Conservation (phyloP, 2,329 filamentous ascomycete genomes). For the Fusarium tanahbumbuense region DNA sequence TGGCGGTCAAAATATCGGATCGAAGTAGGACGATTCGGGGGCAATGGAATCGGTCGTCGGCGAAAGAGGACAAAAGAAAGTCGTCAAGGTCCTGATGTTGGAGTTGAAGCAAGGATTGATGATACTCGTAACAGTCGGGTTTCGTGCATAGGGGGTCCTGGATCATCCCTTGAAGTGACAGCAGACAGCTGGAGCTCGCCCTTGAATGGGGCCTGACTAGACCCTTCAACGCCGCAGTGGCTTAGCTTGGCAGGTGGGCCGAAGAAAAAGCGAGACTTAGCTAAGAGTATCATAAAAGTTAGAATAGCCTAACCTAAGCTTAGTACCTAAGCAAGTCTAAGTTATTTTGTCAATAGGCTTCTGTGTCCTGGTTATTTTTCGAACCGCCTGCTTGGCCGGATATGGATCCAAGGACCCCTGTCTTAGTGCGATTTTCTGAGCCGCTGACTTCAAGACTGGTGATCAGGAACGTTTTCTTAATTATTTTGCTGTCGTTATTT, state of each 20-base stretch:
- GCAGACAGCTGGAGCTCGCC: conserved; percentile 29
- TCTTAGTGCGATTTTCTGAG: conserved; percentile 17
- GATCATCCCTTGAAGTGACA: conserved; percentile 38
- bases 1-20: conserved; percentile 22
- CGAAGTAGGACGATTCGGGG: not conserved
- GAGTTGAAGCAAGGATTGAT: conserved; percentile 36
- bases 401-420: conserved; percentile 17
- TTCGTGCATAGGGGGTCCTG: conserved; percentile 33
- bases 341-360: too few relatives aligned
- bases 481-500: not conserved
- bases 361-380: too few relatives aligned
- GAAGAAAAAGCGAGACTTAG: too few relatives aligned
- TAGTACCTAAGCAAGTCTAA: too few relatives aligned
- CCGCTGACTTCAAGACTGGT: conserved; percentile 19
- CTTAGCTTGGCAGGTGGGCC: conserved; percentile 39
- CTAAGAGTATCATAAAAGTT: too few relatives aligned
- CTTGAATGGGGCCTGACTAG: conserved; percentile 15
- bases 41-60: not conserved
- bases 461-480: not conserved
- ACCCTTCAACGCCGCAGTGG: conserved; percentile 39
- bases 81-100: conserved; percentile 6
- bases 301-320: too few relatives aligned
- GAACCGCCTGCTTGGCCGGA: conserved; percentile 35
- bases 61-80: conserved; percentile 19
- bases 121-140: conserved; percentile 14